Evolutionary conservation across 2,329 filamentous ascomycete genomes (phyloP).

Genomic region (Juglanconis juglandina): DNA sequence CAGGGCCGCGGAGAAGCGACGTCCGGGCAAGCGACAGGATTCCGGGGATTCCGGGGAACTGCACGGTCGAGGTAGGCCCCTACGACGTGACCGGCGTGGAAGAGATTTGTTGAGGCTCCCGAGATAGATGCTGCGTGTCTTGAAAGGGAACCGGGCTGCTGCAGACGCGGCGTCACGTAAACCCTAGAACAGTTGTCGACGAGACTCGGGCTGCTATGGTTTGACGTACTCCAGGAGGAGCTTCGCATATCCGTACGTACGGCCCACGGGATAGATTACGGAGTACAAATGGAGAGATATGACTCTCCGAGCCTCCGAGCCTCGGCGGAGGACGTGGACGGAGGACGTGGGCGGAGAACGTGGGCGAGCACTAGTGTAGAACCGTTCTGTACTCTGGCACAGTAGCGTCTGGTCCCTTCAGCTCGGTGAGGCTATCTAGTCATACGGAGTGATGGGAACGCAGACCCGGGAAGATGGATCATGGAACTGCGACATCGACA

Average conservation of each 20-base stretch:
- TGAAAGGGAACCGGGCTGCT: too few species aligned
- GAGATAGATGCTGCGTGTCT: not conserved
- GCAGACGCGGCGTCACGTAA: too few species aligned
- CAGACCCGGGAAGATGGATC: not conserved
- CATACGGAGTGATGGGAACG: not conserved
- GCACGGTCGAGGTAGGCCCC: not conserved
- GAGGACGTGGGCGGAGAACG: too few species aligned
- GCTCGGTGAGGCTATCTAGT: constrained; percentile 21
- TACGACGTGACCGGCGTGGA: not conserved
- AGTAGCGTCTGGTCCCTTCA: not conserved
- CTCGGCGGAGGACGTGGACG: not conserved
- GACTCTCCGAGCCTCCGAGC: not conserved
- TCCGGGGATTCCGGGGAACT: not conserved
- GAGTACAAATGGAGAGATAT: too few species aligned
- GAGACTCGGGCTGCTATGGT: too few species aligned
- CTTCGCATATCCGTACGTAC: too few species aligned
- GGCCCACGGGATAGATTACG: too few species aligned
- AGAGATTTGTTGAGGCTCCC: not conserved
- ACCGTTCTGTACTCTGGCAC: not conserved
- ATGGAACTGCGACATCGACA: not conserved
- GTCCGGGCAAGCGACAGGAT: not conserved
- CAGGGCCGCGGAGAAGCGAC: constrained; percentile 1
- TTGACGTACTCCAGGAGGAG: too few species aligned
- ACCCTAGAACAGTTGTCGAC: too few species aligned
- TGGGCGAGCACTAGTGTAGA: not conserved